Percentiles rank a stretch among this genome's conserved stretches.
Evolutionary conservation across 768 basidiomycete species (phyloP).

Genomic region (Tricholoma sp.): DNA sequence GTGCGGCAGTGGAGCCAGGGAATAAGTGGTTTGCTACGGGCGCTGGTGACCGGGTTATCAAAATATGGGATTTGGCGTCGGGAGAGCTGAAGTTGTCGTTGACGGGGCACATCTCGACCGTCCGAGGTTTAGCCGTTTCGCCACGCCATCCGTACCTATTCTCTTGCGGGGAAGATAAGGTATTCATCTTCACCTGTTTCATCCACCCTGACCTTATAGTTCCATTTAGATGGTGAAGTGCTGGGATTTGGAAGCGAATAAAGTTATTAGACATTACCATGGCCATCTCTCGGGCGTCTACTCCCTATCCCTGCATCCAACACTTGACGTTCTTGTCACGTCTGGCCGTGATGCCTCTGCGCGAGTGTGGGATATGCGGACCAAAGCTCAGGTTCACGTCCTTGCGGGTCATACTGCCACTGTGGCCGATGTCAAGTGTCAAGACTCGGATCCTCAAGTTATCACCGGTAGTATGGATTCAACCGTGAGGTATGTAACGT

Average conservation of each 20-base stretch:
- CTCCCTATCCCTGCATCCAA: slow-evolving; percentile 87
- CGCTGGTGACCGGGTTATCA: slow-evolving; percentile 96
- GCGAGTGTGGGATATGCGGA: slow-evolving; percentile 99
- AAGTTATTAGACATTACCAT: slow-evolving; percentile 98
- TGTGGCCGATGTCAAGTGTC: slow-evolving; percentile 92
- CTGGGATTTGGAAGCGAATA: slow-evolving; percentile 98
- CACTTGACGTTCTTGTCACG: slow-evolving; percentile 92
- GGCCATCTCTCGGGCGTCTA: slow-evolving; percentile 99
- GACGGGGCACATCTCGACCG: slow-evolving; percentile 97
- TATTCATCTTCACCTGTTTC: slow-evolving; percentile 21
- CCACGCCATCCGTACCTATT: slow-evolving; percentile 94
- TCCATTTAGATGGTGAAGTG: slow-evolving; percentile 92
- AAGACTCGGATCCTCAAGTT: slow-evolving; percentile 96
- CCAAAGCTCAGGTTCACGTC: slow-evolving; percentile 92
- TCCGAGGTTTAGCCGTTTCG: slow-evolving; percentile 90
- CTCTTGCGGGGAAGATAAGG: slow-evolving; percentile 98
- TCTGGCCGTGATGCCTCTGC: slow-evolving; percentile 95
- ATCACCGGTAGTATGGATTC: slow-evolving; percentile 99
- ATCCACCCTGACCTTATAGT: neutral
- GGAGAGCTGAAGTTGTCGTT: slow-evolving; percentile 97
- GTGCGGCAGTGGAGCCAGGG: slow-evolving; percentile 94
- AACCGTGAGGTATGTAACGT: slow-evolving; percentile 67
- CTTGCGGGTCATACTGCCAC: slow-evolving; percentile 93
- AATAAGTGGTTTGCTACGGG: slow-evolving; percentile 99
- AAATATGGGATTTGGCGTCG: slow-evolving; percentile 97